These are phyloP conservation scores for Plasmodium fragile DNA, from an alignment of 169 alveolate genomes.

Conservation along the genomic window DNA sequence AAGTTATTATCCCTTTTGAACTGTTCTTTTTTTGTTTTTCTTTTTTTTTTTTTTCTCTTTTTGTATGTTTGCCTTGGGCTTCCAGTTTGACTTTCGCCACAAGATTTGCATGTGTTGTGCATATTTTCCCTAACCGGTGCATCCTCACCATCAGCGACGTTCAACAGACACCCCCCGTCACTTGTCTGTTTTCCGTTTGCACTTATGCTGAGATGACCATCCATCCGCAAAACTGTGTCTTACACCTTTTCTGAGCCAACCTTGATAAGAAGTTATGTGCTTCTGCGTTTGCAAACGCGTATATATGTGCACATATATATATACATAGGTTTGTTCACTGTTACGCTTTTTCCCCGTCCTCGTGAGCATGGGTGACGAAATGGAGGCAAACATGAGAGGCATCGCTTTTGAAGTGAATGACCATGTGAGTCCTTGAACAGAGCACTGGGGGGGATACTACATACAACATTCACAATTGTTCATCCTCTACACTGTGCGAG, in stretches of 20 bases:
- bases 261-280: neutral
- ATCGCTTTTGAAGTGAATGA: neutral
- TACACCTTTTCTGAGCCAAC: neutral
- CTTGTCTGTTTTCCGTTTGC: neutral
- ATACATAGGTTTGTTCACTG: neutral
- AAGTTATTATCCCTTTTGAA: neutral
- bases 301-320: neutral
- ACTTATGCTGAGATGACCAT: neutral
- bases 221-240: neutral
- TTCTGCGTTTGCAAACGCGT: neutral
- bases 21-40: neutral
- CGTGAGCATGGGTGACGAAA: neutral
- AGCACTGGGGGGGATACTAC: neutral
- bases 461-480: neutral
- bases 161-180: neutral
- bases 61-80: neutral
- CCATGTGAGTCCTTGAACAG: neutral
- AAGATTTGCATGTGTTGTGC: neutral
- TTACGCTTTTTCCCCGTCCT: neutral
- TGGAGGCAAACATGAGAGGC: neutral
- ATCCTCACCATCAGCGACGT: neutral
- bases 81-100: neutral
- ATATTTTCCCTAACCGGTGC: neutral
- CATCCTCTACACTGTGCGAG: neutral
- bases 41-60: neutral